Evolutionary conservation across 2,329 filamentous ascomycete species (phyloP).

Genomic region (Thelonectria olida): DNA sequence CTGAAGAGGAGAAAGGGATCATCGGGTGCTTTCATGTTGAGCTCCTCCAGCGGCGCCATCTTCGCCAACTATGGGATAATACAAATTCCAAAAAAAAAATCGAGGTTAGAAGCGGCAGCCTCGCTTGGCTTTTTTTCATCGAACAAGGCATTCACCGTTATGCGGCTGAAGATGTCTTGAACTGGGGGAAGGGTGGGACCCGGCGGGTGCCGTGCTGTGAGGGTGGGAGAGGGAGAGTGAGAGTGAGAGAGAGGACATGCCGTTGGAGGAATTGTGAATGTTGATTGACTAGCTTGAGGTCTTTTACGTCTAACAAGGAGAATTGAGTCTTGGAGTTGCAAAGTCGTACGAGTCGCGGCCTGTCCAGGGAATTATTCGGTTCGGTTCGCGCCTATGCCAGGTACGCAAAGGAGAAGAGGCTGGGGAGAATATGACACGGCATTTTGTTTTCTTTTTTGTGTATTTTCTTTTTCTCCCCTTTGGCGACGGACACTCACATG

Average conservation of each 20-base stretch:
- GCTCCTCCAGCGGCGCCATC: not conserved
- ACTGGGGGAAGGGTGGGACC: not conserved
- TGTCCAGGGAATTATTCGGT: not conserved
- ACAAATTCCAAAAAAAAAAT: not conserved
- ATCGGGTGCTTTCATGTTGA: constrained; percentile 26
- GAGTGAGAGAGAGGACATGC: too few species aligned
- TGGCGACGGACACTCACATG: too few species aligned
- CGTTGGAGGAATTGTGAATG: not conserved
- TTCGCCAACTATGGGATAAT: not conserved
- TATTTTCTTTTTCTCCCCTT: not conserved
- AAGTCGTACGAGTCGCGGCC: constrained; percentile 26
- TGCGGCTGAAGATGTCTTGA: not conserved
- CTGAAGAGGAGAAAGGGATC: constrained; percentile 8
- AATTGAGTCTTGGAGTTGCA: too few species aligned
- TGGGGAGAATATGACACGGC: not conserved
- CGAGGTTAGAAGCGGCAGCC: not conserved
- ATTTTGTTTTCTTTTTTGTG: not conserved
- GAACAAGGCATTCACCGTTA: not conserved
- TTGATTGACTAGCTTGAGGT: not conserved
- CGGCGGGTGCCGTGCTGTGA: not conserved
- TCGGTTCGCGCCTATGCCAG: constrained; percentile 2
- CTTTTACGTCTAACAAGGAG: too few species aligned
- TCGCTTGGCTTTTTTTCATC: not conserved
- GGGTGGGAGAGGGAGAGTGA: too few species aligned
- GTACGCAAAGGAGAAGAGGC: not conserved